Percentiles rank a stretch among this genome's conserved stretches.
These are phyloP conservation scores for Naganishia liquefaciens DNA, from an alignment of 1,284 basidiomycete genomes.

Conservation along the genomic window DNA sequence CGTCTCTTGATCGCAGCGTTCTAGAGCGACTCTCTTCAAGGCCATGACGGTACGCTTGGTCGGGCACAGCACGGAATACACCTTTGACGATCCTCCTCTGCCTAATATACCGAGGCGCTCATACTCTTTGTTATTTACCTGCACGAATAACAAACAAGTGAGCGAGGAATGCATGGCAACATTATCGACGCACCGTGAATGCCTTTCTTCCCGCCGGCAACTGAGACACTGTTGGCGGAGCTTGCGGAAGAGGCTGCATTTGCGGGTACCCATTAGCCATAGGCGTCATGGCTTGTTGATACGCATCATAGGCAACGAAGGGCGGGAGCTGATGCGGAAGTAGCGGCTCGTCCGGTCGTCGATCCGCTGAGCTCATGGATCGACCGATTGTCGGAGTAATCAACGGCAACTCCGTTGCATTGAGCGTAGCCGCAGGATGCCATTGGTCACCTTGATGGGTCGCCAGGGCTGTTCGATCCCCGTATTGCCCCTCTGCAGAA, in stretches of 20 bases:
- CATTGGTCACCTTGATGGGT: no score
- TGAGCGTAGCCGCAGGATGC: no score
- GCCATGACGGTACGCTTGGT: conserved; percentile 74
- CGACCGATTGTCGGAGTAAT: conserved; percentile 21
- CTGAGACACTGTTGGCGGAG: conserved; percentile 22
- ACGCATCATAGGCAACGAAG: conserved; percentile 16
- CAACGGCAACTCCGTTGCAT: conserved; percentile 2
- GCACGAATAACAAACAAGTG: neutral
- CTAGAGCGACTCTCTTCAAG: conserved; percentile 81
- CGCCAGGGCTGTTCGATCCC: no score
- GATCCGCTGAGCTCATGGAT: conserved; percentile 7
- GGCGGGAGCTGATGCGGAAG: conserved; percentile 19
- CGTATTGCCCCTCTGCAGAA: no score
- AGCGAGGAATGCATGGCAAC: neutral
- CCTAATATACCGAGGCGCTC: conserved; percentile 82
- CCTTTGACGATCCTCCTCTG: conserved; percentile 88
- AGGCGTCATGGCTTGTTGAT: conserved; percentile 23
- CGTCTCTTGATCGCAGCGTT: conserved; percentile 80
- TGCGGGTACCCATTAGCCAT: conserved; percentile 16
- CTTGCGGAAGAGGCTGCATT: conserved; percentile 15
- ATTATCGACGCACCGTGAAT: conserved; percentile 13
- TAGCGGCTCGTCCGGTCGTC: conserved; percentile 12
- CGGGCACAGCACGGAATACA: conserved; percentile 79
- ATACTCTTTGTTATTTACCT: conserved; percentile 79
- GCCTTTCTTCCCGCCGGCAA: conserved; percentile 29